Evolutionary conservation across 768 basidiomycete genomes (phyloP).

Genomic region (Lentinula detonsa): DNA sequence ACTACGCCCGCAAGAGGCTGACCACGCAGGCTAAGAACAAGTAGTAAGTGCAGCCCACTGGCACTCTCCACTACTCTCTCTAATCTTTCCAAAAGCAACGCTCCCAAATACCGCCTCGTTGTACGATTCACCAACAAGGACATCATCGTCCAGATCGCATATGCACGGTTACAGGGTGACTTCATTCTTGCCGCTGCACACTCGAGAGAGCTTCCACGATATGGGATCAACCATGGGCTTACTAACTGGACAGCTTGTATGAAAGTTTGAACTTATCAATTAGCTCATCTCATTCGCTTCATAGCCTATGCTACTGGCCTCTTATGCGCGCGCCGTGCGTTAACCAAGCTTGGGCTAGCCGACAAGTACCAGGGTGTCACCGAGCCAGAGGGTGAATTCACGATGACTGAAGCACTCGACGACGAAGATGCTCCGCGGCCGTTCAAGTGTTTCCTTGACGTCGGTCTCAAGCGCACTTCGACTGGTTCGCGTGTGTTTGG

Average conservation of each 20-base stretch:
- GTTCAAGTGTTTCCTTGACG: slow-evolving; percentile 99
- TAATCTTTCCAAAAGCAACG: slow-evolving; percentile 49
- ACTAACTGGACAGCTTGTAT: slow-evolving; percentile 97
- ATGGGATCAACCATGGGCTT: slow-evolving; percentile 96
- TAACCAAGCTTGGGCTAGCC: slow-evolving; percentile 91
- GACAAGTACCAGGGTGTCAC: slow-evolving; percentile 96
- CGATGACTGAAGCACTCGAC: slow-evolving; percentile 79
- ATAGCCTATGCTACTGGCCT: slow-evolving; percentile 96
- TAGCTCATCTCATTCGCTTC: slow-evolving; percentile 5
- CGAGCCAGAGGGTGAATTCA: slow-evolving; percentile 85
- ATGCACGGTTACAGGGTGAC: slow-evolving; percentile 97
- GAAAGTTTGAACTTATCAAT: slow-evolving; percentile 10
- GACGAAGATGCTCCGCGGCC: slow-evolving; percentile 93
- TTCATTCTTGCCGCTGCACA: slow-evolving; percentile 85
- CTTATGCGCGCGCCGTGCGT: slow-evolving; percentile 88
- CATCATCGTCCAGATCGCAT: slow-evolving; percentile 92
- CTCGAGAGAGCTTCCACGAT: slow-evolving; percentile 88
- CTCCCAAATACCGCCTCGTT: slow-evolving; percentile 96
- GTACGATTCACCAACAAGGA: slow-evolving; percentile 99
- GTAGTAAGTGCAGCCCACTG: slow-evolving; percentile 50
- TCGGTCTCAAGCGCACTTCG: slow-evolving; percentile 95
- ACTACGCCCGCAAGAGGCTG: slow-evolving; percentile 97
- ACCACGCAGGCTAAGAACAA: slow-evolving; percentile 99
- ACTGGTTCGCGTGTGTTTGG: slow-evolving; percentile 97
- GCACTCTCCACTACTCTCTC: not conserved